Conservation (phyloP, 768 basidiomycete species). For the Fistulinella prunicolor region DNA sequence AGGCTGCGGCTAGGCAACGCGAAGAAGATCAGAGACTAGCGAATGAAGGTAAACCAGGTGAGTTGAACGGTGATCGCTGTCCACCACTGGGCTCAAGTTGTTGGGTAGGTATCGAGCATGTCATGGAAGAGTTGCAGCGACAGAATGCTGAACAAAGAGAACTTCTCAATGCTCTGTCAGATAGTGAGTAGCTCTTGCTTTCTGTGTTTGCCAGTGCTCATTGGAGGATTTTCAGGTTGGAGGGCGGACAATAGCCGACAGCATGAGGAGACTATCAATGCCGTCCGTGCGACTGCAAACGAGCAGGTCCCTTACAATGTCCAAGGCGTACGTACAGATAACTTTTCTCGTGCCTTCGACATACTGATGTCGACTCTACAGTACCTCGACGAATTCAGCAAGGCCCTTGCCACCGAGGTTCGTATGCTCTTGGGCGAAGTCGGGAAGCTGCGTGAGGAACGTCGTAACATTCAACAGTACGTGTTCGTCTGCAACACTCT, state of each 20-base stretch:
- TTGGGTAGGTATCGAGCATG: constrained; percentile 51
- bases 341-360: constrained; percentile 1
- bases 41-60: constrained; percentile 57
- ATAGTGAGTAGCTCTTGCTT: constrained; percentile 42
- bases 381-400: constrained; percentile 89
- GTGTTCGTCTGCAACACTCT: constrained; percentile 27
- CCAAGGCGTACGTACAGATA: constrained; percentile 57
- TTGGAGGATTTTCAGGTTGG: constrained; percentile 48
- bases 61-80: constrained; percentile 17
- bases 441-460: constrained; percentile 76
- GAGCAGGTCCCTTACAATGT: constrained; percentile 84
- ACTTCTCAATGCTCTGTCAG: constrained; percentile 50
- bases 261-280: constrained; percentile 64
- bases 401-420: constrained; percentile 78
- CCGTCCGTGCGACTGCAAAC: constrained; percentile 66
- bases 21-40: constrained; percentile 53
- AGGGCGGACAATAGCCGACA: constrained; percentile 61
- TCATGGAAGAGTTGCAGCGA: constrained; percentile 55
- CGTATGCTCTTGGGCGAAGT: constrained; percentile 82
- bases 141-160: constrained; percentile 63
- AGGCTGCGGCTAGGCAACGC: constrained; percentile 48
- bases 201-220: constrained; percentile 6
- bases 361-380: constrained; percentile 24
- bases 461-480: constrained; percentile 74
- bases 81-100: constrained; percentile 6